Base-by-base conservation (phyloP, 768 basidiomycete species). In the Mycena belliarum region DNA sequence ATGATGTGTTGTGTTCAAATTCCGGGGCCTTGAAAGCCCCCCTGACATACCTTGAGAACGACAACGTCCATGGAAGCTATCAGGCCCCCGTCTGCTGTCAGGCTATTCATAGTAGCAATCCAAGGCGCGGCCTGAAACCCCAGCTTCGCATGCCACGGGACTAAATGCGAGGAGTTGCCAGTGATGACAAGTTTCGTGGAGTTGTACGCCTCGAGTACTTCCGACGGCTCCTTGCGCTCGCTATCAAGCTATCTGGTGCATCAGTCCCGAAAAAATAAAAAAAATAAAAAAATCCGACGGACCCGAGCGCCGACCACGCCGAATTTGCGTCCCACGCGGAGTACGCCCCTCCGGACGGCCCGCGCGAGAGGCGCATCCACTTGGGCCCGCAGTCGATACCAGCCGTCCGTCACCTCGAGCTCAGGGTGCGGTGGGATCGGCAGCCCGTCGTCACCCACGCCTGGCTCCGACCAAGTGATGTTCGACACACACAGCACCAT, bases 321-420 rank as follows among this genome's bases (percentile, higher is more conserved):
- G 20, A 99, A 78, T 76, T 99, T 99, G 61, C 87, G 80, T 2
- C 97, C 97, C 6, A 90, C 75, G 38, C 77, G 75, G 44, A 99
- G 81, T 44, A 80, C 76, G 0, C 90, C 87, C 24, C 79, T 81
- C 44, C 77, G 76, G 10, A 90, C 73, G 2, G 92, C 95, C 42
- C 88, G 81, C 3, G 79, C 79, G 21, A 99, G 76, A 4, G 89
- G 82, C 20, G 74, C 73, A 70, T 98, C 97, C 14, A 92, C 77
- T 44, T 79, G 79, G 0, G 93, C 91, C 15, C 86, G 83, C 8
- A 98, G 76, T 26, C 87, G 76, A 66, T 99, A 99, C 97, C 97
- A 99, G 15, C 97, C 97, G 68, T 99, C 97, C 0, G 94, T 95
- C n/a, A 98, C 75, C 71, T 98, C 97, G 7, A 99, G 72, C 61